Conservation (phyloP, 352 stramenopile genomes). For the Pythium brassicae region DNA sequence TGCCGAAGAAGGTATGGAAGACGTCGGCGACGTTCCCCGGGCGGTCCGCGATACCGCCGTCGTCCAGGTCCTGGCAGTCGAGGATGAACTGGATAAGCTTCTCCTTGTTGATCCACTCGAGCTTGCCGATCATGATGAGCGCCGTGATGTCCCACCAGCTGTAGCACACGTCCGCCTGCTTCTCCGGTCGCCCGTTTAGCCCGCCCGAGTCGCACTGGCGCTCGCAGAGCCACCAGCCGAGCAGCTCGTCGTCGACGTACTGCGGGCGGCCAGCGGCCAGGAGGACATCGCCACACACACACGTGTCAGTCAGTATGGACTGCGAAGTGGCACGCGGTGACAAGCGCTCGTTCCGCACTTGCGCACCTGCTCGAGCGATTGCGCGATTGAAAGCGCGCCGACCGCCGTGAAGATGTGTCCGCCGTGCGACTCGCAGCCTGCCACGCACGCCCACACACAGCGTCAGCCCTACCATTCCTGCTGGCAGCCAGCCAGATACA, state of each 20-base stretch:
- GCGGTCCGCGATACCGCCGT: slow-evolving; percentile 97
- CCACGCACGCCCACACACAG: slow-evolving; percentile 11
- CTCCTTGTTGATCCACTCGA: slow-evolving; percentile 94
- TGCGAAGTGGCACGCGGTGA: neutral
- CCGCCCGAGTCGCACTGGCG: slow-evolving; percentile 95
- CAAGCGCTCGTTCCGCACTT: neutral
- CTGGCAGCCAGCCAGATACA: neutral
- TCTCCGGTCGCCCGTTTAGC: slow-evolving; percentile 97
- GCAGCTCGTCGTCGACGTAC: slow-evolving; percentile 85
- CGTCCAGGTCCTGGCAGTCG: slow-evolving; percentile 95
- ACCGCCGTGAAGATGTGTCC: slow-evolving; percentile 98
- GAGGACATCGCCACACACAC: too few relatives aligned
- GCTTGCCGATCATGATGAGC: slow-evolving; percentile 93
- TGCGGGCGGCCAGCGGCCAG: slow-evolving; percentile 14
- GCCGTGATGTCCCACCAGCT: slow-evolving; percentile 99
- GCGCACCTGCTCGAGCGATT: slow-evolving; percentile 44
- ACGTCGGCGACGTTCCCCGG: slow-evolving; percentile 96
- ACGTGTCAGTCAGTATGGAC: too few relatives aligned
- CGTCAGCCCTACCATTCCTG: neutral
- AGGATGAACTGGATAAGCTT: slow-evolving; percentile 94
- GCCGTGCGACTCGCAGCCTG: slow-evolving; percentile 96
- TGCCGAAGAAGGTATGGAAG: slow-evolving; percentile 99
- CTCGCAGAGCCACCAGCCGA: slow-evolving; percentile 97
- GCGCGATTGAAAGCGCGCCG: slow-evolving; percentile 90
- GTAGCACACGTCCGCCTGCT: slow-evolving; percentile 99